Conservation (phyloP, 257 asterid genomes). For the Leonotis leonurus region DNA sequence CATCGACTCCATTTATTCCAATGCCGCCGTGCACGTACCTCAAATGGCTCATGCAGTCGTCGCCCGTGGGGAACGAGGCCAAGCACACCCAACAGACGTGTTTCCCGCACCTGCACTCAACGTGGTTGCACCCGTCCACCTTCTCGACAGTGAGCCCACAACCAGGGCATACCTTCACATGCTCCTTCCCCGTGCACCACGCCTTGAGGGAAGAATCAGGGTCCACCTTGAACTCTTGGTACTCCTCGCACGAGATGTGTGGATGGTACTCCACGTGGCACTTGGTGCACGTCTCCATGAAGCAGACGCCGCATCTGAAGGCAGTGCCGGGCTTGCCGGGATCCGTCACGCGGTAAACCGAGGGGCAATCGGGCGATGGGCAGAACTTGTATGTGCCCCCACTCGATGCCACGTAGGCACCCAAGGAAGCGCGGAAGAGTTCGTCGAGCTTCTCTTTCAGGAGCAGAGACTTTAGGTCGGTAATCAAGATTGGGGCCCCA, state of each 20-base stretch:
- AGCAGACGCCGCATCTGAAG: constrained; percentile 71
- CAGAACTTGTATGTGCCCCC: constrained; percentile 65
- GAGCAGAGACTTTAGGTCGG: constrained; percentile 58
- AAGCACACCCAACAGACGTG: constrained; percentile 90
- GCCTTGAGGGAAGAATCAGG: constrained; percentile 73
- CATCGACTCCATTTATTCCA: neutral
- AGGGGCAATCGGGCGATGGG: constrained; percentile 95
- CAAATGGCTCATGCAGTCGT: constrained; percentile 68
- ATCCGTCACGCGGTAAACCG: constrained; percentile 50
- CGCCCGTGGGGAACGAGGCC: constrained; percentile 38
- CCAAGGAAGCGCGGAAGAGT: constrained; percentile 71
- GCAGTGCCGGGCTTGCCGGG: constrained; percentile 18
- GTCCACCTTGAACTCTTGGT: constrained; percentile 54
- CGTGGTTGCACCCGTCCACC: constrained; percentile 86
- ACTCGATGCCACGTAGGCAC: constrained; percentile 60
- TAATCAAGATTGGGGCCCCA: constrained; percentile 37
- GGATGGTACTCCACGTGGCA: constrained; percentile 92
- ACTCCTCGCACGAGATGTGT: constrained; percentile 55
- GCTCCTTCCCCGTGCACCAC: constrained; percentile 70
- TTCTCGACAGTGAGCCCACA: constrained; percentile 81
- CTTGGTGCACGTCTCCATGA: constrained; percentile 66
- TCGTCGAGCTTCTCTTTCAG: constrained; percentile 60
- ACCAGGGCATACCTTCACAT: constrained; percentile 69
- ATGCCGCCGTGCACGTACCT: constrained; percentile 41
- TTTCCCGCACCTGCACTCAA: constrained; percentile 71